Conservation (phyloP, 768 basidiomycete species). For the Trametes meyenii region DNA sequence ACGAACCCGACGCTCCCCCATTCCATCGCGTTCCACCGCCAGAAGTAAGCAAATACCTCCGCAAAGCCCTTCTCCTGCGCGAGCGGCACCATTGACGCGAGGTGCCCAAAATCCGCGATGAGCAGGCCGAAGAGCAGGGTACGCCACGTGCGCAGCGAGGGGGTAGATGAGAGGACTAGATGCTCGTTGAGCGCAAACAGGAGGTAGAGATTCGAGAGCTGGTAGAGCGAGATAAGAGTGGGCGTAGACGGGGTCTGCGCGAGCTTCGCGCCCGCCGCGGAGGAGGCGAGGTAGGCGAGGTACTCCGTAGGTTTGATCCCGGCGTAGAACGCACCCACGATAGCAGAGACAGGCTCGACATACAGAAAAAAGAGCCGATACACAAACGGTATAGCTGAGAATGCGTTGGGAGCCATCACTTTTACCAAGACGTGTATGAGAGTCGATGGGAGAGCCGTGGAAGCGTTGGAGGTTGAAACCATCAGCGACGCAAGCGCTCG, state of each 20-base stretch:
- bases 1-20: constrained; percentile 60
- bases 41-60: constrained; percentile 46
- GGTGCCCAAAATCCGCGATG: constrained; percentile 53
- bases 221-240: constrained; percentile 45
- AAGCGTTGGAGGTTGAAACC: too few relatives aligned
- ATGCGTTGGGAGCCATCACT: neutral
- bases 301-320: constrained; percentile 43
- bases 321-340: constrained; percentile 53
- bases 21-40: constrained; percentile 55
- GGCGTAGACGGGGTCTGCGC: constrained; percentile 31
- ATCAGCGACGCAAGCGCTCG: neutral
- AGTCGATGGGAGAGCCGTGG: neutral
- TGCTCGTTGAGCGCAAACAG: constrained; percentile 55
- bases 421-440: neutral
- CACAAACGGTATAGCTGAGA: constrained; percentile 23
- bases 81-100: constrained; percentile 47
- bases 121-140: constrained; percentile 47
- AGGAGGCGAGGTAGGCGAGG: constrained; percentile 39
- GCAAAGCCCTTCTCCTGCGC: constrained; percentile 34
- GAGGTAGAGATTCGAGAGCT: constrained; percentile 54
- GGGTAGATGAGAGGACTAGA: constrained; percentile 49
- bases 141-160: constrained; percentile 45
- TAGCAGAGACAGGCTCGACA: constrained; percentile 53
- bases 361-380: constrained; percentile 54
- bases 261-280: constrained; percentile 2